A percentile compares a stretch with the other conserved stretches of the same genome.
Conservation (phyloP, 2,329 filamentous ascomycete species). For the Mollisia scopiformis region DNA sequence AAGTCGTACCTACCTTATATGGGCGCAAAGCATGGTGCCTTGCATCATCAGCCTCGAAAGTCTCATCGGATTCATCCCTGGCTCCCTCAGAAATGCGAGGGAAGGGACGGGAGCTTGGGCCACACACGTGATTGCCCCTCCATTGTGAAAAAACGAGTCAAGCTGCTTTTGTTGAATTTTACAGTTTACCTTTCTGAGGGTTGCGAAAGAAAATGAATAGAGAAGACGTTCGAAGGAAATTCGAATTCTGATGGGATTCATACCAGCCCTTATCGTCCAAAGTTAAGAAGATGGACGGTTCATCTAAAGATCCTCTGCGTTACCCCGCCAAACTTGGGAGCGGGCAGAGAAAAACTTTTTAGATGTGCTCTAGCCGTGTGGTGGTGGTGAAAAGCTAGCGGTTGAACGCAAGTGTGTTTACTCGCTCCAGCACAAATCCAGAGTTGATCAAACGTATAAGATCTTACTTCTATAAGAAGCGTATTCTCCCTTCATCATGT, state of each 20-base stretch:
- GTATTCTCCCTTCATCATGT: background rate
- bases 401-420: conserved; percentile 15
- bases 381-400: conserved; percentile 10
- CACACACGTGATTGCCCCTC: background rate
- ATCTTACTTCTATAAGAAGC: background rate
- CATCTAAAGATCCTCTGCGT: background rate
- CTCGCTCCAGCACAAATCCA: background rate
- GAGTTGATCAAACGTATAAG: conserved; percentile 1
- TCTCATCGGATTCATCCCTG: background rate
- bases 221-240: background rate
- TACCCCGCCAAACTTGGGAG: conserved; percentile 1
- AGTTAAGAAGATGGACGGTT: too few species aligned
- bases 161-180: background rate
- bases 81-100: background rate
- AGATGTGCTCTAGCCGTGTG: conserved; percentile 8
- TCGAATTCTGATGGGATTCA: background rate
- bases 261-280: conserved; percentile 2
- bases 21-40: background rate
- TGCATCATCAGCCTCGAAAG: background rate
- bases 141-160: background rate
- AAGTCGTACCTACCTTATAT: background rate
- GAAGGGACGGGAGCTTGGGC: conserved; percentile 18
- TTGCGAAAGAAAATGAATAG: background rate
- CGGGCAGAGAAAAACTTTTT: conserved; percentile 2
- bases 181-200: background rate